phyloP scores from a whole-genome alignment of 768 basidiomycete genomes.

The Hydnum rufescens region DNA sequence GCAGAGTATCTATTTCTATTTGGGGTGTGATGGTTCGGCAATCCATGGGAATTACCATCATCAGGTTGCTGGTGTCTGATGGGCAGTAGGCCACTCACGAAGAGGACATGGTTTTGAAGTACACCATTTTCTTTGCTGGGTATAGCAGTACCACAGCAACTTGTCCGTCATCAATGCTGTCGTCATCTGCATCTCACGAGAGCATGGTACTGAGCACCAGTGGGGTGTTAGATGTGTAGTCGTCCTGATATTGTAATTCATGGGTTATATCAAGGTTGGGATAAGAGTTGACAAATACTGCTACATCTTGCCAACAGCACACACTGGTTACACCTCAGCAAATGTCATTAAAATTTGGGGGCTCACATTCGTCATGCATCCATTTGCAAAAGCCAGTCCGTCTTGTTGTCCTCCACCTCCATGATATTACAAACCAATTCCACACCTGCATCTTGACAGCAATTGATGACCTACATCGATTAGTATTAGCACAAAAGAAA shows the following conservation, averaged over 20 bases:
- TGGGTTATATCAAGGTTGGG: conserved; percentile 86
- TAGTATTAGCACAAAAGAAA: background rate
- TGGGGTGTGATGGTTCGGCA: no score
- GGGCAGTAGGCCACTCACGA: no score
- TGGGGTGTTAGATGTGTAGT: conserved; percentile 69
- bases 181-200: conserved; percentile 62
- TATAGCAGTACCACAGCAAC: conserved; percentile 85
- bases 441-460: conserved; percentile 64
- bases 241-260: conserved; percentile 61
- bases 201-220: conserved; percentile 65
- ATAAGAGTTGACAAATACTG: conserved; percentile 89
- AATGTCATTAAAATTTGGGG: background rate
- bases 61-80: no score
- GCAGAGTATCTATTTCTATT: no score
- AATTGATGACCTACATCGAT: conserved; percentile 41
- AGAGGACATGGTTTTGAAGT: no score
- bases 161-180: conserved; percentile 51
- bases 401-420: conserved; percentile 91
- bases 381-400: conserved; percentile 70
- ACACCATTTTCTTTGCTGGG: conserved; percentile 75
- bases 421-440: conserved; percentile 93
- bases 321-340: no score
- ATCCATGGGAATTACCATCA: no score
- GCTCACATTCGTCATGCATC: conserved; percentile 68
- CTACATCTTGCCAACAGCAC: conserved; percentile 69